phyloP scores from a whole-genome alignment of 768 basidiomycete species.

The Boletellus ananiceps region DNA sequence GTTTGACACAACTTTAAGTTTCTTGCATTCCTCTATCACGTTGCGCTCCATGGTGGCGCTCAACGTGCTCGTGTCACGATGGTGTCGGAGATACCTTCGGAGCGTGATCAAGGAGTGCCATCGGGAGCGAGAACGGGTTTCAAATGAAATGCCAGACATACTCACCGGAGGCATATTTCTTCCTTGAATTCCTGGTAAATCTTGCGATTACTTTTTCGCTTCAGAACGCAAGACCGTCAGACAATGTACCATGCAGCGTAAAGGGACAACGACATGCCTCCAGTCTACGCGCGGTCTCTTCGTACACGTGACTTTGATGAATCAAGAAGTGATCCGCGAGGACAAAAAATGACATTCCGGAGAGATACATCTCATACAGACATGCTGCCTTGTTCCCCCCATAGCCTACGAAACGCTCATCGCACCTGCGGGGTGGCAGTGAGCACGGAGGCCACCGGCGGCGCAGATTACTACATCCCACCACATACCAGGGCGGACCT shows the following conservation, averaged over 20 bases:
- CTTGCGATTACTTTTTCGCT: slow-evolving; percentile 75
- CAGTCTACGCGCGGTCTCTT: slow-evolving; percentile 64
- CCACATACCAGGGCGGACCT: slow-evolving; percentile 63
- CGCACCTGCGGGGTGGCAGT: slow-evolving; percentile 57
- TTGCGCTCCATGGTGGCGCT: slow-evolving; percentile 50
- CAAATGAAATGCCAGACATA: not conserved
- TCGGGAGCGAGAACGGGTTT: not conserved
- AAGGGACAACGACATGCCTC: slow-evolving; percentile 45
- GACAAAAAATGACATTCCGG: slow-evolving; percentile 80
- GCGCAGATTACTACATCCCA: not conserved
- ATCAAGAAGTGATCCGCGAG: slow-evolving; percentile 85
- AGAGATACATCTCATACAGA: slow-evolving; percentile 85
- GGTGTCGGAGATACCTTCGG: slow-evolving; percentile 58
- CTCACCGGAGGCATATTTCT: slow-evolving; percentile 64
- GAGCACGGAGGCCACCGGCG: not conserved
- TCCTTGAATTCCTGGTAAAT: slow-evolving; percentile 76
- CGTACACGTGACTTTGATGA: slow-evolving; percentile 82
- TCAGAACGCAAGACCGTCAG: not conserved
- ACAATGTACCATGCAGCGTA: not conserved
- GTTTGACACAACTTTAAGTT: slow-evolving; percentile 47
- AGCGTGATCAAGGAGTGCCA: not conserved
- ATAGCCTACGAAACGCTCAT: slow-evolving; percentile 87
- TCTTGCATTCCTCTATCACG: slow-evolving; percentile 59
- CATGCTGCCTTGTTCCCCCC: slow-evolving; percentile 93
- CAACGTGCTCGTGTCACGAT: slow-evolving; percentile 47